Conservation (phyloP, 2,329 filamentous ascomycete species). For the Mollisia scopiformis region DNA sequence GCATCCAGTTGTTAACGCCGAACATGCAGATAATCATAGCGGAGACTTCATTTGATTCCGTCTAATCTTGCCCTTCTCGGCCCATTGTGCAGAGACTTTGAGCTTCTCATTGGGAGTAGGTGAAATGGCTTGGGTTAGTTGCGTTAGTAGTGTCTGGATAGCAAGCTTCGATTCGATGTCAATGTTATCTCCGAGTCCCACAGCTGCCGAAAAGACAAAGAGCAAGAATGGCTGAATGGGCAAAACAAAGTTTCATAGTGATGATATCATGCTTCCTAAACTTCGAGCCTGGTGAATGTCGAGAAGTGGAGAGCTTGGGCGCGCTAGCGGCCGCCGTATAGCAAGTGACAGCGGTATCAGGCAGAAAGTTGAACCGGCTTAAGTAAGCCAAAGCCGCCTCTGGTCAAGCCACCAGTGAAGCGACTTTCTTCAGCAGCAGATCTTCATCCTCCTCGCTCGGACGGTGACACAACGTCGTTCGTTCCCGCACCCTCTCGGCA, state of each 20-base stretch:
- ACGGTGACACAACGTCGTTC: not conserved
- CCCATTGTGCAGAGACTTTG: not conserved
- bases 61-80: not conserved
- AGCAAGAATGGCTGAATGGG: too few relatives aligned
- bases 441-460: not conserved
- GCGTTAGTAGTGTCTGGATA: not conserved
- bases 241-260: too few relatives aligned
- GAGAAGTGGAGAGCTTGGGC: too few relatives aligned
- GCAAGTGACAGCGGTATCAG: too few relatives aligned
- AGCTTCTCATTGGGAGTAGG: not conserved
- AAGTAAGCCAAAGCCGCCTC: too few relatives aligned
- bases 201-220: not conserved
- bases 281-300: too few relatives aligned
- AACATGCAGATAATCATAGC: not conserved
- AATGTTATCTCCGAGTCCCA: not conserved
- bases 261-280: too few relatives aligned
- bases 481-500: not conserved
- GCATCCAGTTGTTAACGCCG: not conserved
- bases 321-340: too few relatives aligned
- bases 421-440: too few relatives aligned
- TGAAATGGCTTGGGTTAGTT: not conserved
- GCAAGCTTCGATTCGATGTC: not conserved
- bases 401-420: too few relatives aligned
- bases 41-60: not conserved
- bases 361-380: too few relatives aligned